Evolutionary conservation across 176 grass and related monocot species (phyloP).

Genomic region (Aegilops speltoides): DNA sequence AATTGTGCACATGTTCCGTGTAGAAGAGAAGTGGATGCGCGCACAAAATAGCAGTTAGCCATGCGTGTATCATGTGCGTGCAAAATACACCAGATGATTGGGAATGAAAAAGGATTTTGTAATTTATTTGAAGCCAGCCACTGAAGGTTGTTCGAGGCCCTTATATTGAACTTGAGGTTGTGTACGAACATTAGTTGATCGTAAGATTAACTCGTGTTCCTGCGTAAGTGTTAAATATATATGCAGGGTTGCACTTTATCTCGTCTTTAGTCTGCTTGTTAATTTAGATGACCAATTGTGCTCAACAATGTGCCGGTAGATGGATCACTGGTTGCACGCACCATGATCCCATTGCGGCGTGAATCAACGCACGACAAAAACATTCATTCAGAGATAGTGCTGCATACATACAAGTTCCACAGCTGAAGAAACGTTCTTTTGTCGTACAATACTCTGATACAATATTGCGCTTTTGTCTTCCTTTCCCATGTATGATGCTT

Average conservation of each 20-base stretch:
- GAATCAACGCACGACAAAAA: background rate
- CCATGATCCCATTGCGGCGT: background rate
- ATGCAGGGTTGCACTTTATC: background rate
- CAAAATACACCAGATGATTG: background rate
- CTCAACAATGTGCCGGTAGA: background rate
- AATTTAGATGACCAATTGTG: background rate
- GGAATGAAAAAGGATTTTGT: background rate
- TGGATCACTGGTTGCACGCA: background rate
- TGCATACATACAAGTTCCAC: background rate
- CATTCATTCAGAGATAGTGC: background rate
- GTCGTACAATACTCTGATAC: background rate
- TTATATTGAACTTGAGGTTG: background rate
- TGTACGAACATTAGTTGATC: background rate
- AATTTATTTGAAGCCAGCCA: background rate
- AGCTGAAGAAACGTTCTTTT: background rate
- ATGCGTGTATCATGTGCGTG: background rate
- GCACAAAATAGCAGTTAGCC: background rate
- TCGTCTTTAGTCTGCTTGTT: background rate
- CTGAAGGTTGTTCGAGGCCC: background rate
- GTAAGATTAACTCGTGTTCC: background rate
- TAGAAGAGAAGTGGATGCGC: background rate
- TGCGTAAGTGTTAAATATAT: background rate
- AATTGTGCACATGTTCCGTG: background rate
- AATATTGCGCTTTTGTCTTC: background rate
- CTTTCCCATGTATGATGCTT: background rate